Evolutionary conservation across 2,329 filamentous ascomycete species (phyloP).

Genomic region (Cladobotryum protrusum): DNA sequence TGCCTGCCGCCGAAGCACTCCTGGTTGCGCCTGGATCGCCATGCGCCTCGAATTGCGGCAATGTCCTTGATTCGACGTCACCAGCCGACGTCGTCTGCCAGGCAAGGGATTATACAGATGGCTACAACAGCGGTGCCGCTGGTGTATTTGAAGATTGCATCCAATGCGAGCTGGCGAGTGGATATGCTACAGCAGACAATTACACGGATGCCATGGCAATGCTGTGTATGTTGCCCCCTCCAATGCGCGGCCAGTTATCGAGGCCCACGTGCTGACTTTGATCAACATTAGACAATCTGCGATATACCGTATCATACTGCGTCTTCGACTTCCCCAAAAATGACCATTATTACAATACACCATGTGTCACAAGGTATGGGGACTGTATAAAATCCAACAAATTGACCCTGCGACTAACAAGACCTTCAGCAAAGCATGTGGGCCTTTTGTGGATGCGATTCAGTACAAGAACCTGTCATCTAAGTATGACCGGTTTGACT

Average conservation of each 20-base stretch:
- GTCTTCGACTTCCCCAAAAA: constrained; percentile 45
- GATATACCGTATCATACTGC: constrained; percentile 51
- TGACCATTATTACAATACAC: constrained; percentile 33
- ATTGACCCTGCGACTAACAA: constrained; percentile 18
- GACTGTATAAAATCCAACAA: constrained; percentile 10
- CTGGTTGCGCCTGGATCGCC: constrained; percentile 42
- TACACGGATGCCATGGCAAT: constrained; percentile 48
- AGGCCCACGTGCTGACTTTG: constrained; percentile 11
- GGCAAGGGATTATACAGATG: constrained; percentile 21
- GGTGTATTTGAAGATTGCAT: constrained; percentile 48
- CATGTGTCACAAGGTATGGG: constrained; percentile 46
- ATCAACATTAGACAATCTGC: constrained; percentile 45
- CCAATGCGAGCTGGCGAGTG: constrained; percentile 46
- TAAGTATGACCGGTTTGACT: constrained; percentile 42
- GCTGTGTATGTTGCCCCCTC: constrained; percentile 43
- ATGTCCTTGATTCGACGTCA: constrained; percentile 42
- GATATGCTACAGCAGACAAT: constrained; percentile 34
- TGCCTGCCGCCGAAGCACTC: constrained; percentile 26
- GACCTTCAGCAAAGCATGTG: constrained; percentile 45
- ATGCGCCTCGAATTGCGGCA: constrained; percentile 48
- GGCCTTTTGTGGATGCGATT: constrained; percentile 39
- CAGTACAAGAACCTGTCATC: constrained; percentile 44
- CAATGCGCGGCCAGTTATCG: constrained; percentile 1
- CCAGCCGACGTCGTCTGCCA: constrained; percentile 43
- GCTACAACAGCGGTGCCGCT: constrained; percentile 34